These are phyloP conservation scores for Usnea hakonensis DNA, from an alignment of 495 filamentous ascomycete genomes.

Conservation along the genomic window DNA sequence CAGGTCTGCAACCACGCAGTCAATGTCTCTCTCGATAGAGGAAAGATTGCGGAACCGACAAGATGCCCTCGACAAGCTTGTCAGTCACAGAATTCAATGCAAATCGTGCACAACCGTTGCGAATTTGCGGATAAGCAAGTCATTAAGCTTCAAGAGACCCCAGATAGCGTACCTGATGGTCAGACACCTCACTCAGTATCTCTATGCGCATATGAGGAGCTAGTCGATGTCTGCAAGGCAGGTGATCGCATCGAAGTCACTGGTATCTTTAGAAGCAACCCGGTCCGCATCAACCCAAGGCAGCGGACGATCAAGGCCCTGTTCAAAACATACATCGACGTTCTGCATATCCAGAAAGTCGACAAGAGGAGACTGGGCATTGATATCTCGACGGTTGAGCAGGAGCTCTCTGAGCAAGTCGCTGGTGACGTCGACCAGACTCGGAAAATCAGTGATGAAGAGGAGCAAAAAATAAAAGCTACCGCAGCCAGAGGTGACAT, in stretches of 20 bases:
- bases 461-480: slow-evolving; percentile 79
- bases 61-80: slow-evolving; percentile 81
- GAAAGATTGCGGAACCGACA: slow-evolving; percentile 92
- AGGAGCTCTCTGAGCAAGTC: slow-evolving; percentile 69
- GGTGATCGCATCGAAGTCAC: slow-evolving; percentile 95
- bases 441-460: slow-evolving; percentile 79
- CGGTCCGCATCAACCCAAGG: slow-evolving; percentile 89
- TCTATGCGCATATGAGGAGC: slow-evolving; percentile 90
- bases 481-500: slow-evolving; percentile 78
- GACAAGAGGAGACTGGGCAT: slow-evolving; percentile 90
- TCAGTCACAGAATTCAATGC: slow-evolving; percentile 86
- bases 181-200: slow-evolving; percentile 98
- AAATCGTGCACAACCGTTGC: slow-evolving; percentile 94
- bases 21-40: slow-evolving; percentile 85
- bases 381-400: slow-evolving; percentile 81
- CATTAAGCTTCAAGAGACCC: slow-evolving; percentile 97
- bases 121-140: slow-evolving; percentile 95
- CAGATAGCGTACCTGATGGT: slow-evolving; percentile 85
- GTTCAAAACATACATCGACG: slow-evolving; percentile 97
- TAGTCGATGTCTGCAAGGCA: slow-evolving; percentile 95
- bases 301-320: slow-evolving; percentile 87
- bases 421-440: slow-evolving; percentile 70
- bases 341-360: slow-evolving; percentile 90
- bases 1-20: slow-evolving; percentile 85
- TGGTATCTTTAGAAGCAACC: slow-evolving; percentile 90